Percentiles rank a stretch among this genome's conserved stretches.
These are phyloP conservation scores for Cercophora scortea DNA, from an alignment of 495 filamentous ascomycete species.

Conservation along the genomic window DNA sequence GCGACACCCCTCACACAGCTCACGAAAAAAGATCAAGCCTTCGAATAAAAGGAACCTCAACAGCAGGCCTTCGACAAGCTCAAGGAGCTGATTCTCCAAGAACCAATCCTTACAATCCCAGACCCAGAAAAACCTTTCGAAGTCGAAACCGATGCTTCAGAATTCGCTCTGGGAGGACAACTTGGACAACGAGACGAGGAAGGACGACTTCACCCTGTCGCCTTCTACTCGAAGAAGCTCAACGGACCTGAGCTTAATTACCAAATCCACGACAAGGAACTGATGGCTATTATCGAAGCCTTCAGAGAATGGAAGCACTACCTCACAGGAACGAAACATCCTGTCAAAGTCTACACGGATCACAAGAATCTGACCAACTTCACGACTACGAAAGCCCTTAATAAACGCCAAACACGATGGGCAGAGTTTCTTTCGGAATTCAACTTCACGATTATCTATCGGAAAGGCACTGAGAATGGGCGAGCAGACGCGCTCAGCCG, in stretches of 20 bases:
- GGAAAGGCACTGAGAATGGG: too few species aligned
- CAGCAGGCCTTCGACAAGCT: background rate
- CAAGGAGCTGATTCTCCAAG: background rate
- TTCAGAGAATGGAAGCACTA: constrained; percentile 2
- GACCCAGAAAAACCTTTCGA: background rate
- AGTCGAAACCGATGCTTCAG: background rate
- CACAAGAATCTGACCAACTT: constrained; percentile 4
- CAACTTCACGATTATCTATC: background rate
- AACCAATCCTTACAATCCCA: background rate
- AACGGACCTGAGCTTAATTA: constrained; percentile 9
- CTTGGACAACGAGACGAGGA: background rate
- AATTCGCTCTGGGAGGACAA: background rate
- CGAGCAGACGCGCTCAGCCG: too few species aligned
- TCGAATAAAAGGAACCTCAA: background rate
- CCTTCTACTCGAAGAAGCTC: constrained; percentile 9
- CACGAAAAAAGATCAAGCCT: background rate
- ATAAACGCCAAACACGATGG: background rate
- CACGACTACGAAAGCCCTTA: background rate
- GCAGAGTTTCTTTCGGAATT: constrained; percentile 2
- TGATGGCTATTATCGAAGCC: constrained; percentile 1
- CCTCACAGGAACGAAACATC: background rate
- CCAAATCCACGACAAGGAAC: constrained; percentile 14
- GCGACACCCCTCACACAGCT: background rate
- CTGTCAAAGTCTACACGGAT: background rate
- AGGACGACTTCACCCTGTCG: background rate